Percentiles rank a stretch among this genome's conserved stretches.
Conservation (phyloP, 23 red algal species). For the Gracilariopsis chorda region DNA sequence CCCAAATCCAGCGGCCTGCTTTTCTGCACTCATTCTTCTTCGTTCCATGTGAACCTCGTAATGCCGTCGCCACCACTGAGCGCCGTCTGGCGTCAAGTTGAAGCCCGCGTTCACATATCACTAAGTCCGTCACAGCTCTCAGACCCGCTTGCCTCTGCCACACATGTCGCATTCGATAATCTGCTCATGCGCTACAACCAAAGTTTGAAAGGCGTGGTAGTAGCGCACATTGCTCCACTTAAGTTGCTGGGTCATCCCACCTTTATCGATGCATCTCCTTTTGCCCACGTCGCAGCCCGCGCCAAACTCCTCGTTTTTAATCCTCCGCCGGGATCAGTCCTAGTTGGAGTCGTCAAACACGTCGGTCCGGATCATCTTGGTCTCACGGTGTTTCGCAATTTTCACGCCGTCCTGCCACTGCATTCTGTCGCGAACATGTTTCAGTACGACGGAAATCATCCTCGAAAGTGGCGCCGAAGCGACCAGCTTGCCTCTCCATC, state of each 20-base stretch:
- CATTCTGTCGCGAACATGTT: neutral
- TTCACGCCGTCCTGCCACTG: slow-evolving; percentile 43
- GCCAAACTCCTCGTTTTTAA: slow-evolving; percentile 29
- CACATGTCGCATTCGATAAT: slow-evolving; percentile 3
- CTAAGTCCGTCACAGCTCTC: slow-evolving; percentile 10
- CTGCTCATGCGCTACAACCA: slow-evolving; percentile 32
- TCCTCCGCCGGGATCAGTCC: slow-evolving; percentile 7
- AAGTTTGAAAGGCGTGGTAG: slow-evolving; percentile 24
- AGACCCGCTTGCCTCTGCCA: neutral
- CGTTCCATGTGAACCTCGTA: too few relatives aligned
- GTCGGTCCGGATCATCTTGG: slow-evolving; percentile 62
- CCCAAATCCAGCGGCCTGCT: too few relatives aligned
- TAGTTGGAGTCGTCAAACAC: slow-evolving; percentile 39
- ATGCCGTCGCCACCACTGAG: neutral
- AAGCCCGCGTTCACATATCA: slow-evolving; percentile 32
- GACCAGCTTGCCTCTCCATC: neutral
- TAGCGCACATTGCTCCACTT: slow-evolving; percentile 5
- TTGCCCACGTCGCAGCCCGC: slow-evolving; percentile 24
- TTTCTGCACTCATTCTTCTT: too few relatives aligned
- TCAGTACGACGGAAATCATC: neutral
- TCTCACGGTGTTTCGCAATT: slow-evolving; percentile 13
- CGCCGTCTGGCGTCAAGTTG: slow-evolving; percentile 13
- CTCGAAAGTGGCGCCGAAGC: neutral
- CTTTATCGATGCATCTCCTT: slow-evolving; percentile 44
- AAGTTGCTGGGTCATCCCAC: neutral